Conservation (phyloP, 768 basidiomycete species). For the Pulveroboletus ravenelii region DNA sequence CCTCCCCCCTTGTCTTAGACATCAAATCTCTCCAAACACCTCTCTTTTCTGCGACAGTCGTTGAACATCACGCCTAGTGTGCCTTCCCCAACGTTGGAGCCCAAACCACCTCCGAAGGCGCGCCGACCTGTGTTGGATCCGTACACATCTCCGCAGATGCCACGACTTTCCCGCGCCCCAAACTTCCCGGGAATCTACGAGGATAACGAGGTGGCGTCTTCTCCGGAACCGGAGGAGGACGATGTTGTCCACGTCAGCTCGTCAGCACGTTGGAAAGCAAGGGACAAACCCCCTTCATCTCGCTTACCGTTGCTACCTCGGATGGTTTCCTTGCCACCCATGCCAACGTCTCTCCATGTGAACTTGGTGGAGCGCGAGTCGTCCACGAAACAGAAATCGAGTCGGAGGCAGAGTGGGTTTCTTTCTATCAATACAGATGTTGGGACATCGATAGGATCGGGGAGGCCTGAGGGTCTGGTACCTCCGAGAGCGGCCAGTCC, state of each 20-base stretch:
- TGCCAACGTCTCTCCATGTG: slow-evolving; percentile 30
- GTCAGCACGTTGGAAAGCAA: slow-evolving; percentile 38
- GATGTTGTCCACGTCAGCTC: slow-evolving; percentile 36
- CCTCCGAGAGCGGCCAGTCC: slow-evolving; percentile 61
- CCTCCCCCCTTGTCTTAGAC: slow-evolving; percentile 36
- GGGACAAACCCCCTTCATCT: slow-evolving; percentile 46
- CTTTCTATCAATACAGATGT: slow-evolving; percentile 38
- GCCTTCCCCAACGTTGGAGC: slow-evolving; percentile 33
- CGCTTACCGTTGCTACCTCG: slow-evolving; percentile 46
- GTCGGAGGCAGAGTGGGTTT: slow-evolving; percentile 48
- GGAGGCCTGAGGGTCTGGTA: slow-evolving; percentile 30
- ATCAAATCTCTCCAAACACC: slow-evolving; percentile 57
- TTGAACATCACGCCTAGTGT: slow-evolving; percentile 39
- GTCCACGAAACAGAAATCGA: slow-evolving; percentile 23
- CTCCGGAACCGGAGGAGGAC: slow-evolving; percentile 41
- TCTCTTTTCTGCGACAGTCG: slow-evolving; percentile 60
- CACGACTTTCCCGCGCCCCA: slow-evolving; percentile 60
- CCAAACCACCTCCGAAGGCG: slow-evolving; percentile 46
- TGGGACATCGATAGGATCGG: slow-evolving; percentile 26
- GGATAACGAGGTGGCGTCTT: slow-evolving; percentile 54
- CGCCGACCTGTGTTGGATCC: slow-evolving; percentile 43
- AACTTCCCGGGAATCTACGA: slow-evolving; percentile 64
- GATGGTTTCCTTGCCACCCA: slow-evolving; percentile 36
- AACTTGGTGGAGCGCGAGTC: slow-evolving; percentile 34
- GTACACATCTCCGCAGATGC: slow-evolving; percentile 43